Conservation (phyloP, 495 filamentous ascomycete genomes). For the Chaetomidium leptoderma region DNA sequence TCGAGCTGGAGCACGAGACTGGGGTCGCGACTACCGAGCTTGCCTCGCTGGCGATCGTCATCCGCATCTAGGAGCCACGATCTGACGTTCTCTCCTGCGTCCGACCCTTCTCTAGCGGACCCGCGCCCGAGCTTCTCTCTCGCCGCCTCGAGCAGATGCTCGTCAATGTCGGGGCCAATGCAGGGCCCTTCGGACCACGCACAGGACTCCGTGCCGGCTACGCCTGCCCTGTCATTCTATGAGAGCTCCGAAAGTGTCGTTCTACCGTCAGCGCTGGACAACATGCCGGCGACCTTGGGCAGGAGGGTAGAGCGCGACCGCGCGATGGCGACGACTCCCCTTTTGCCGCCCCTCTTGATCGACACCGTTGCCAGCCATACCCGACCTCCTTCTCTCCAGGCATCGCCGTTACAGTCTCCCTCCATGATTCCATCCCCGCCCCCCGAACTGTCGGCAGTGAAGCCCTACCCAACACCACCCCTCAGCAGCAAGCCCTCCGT, state of each 20-base stretch:
- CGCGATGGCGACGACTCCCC: constrained; percentile 67
- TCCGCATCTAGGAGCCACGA: constrained; percentile 47
- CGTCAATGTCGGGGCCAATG: constrained; percentile 60
- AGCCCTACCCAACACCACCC: constrained; percentile 62
- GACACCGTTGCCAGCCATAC: constrained; percentile 35
- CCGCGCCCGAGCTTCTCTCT: constrained; percentile 39
- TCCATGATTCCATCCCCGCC: constrained; percentile 42
- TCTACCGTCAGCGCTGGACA: constrained; percentile 51
- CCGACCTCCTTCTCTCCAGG: constrained; percentile 44
- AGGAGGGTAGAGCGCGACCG: constrained; percentile 53
- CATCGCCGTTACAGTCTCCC: constrained; percentile 81
- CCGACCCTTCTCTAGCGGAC: constrained; percentile 43
- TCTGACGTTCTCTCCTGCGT: constrained; percentile 45
- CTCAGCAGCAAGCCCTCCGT: constrained; percentile 75
- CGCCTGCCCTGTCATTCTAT: constrained; percentile 62
- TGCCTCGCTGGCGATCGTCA: constrained; percentile 63
- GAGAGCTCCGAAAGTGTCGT: constrained; percentile 52
- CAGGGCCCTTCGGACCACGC: constrained; percentile 44
- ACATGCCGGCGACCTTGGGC: constrained; percentile 52
- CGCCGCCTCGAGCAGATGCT: constrained; percentile 61
- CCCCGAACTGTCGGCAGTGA: constrained; percentile 27
- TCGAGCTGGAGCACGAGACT: constrained; percentile 62
- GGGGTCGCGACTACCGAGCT: constrained; percentile 66
- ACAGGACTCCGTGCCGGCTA: constrained; percentile 58
- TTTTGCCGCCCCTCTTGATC: constrained; percentile 75